Base-by-base conservation (phyloP, 306 rosid genomes). In the Myrica gale region DNA sequence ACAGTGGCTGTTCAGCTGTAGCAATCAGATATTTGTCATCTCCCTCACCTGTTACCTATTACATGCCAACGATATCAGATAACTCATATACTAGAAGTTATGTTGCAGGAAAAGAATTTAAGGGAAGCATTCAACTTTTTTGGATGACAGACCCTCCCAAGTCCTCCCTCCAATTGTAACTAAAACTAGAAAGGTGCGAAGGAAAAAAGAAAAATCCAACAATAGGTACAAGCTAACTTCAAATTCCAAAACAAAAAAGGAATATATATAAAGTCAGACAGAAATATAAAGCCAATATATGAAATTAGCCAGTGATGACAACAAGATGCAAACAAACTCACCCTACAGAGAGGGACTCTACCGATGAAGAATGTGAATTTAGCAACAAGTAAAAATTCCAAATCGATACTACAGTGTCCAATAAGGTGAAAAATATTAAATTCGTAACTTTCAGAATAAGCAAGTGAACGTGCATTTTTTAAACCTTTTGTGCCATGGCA, bases 11-110 rank as follows among this genome's bases (percentile, higher is more conserved):
- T 76, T 96, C 99, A 43, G 97, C 96, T 7, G 98, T 96, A 76
- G 99, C 99, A 84, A 92, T 96, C 83, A 96, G 84, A 85, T 92
- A 96, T 74, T 96, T 96, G 86, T 96, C 98, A 74, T 96, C 99
- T 48, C 97, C 99, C 79, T 96, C 99, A 47, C 99, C 99, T n/a
- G 98, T 90, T 66, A 93, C 97, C 98, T 93, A 69, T 72, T 47
- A 32, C 60, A 81, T 53, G 77, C 57, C 47, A 71, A 76, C 8
- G 20, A 66, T 37, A 43, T 21, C 76, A 23, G 37, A 72, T 39
- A 76, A 60, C 68, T 19, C 77, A 56, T 17, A 20, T 62, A 9
- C 54, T 9, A 8, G 17, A 13, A 47, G 16, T 61, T 10, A 69
- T 6, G 51, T 45, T 60, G 39, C n/a, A 17, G 57, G 19, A 69